Base-by-base conservation (phyloP, 2,329 filamentous ascomycete species). In the Orbilia ellipsospora region DNA sequence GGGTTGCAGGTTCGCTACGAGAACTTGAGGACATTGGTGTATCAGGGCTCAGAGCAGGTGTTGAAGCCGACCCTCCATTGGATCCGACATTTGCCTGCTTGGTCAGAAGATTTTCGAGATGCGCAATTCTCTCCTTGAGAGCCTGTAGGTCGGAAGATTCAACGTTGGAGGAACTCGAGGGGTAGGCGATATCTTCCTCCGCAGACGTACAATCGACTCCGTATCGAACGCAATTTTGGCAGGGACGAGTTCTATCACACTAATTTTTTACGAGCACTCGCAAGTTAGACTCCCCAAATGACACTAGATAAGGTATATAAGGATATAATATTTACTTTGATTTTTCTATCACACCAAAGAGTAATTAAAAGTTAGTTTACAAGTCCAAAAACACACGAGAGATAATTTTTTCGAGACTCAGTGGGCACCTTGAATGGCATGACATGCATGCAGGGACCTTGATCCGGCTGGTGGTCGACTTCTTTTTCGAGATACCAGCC, bases 61-160 rank as follows among this genome's bases (percentile, higher is more conserved):
- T 70, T 20, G 65, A 54, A 28, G 6, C 51, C 4, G 66, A 70
- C 15, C 56, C 44, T n/a, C 63, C 72, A 55, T 60, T 76, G 28
- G 52, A 45, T 13, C 57, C 72, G 28, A 16, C 57, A 15, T 16
- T 61, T 13, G 73, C 51, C 45, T 70, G 64, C 44, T 56, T 70
- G 26, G 65, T 69, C 44, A 76, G 52, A 15, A 76, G 54, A 12
- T 23, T 70, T 26, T 76, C 73, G 15, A 76, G 65, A 31, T 76
- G 73, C 44, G 73, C 73, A 50, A 76, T 70, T 26, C 65, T 59
- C 13, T 69, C 73, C 28, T 76, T 76, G 31, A 76, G 48, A 10
- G 73, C 73, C 36, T 74, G 70, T 13, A 74, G 63, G 57, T 74
- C 70, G 8, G 70, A 74, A 23, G 70, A 74, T 66, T 76, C 73